phyloP scores from a whole-genome alignment of 179 eudicot species.

The Beta corolliflora region DNA sequence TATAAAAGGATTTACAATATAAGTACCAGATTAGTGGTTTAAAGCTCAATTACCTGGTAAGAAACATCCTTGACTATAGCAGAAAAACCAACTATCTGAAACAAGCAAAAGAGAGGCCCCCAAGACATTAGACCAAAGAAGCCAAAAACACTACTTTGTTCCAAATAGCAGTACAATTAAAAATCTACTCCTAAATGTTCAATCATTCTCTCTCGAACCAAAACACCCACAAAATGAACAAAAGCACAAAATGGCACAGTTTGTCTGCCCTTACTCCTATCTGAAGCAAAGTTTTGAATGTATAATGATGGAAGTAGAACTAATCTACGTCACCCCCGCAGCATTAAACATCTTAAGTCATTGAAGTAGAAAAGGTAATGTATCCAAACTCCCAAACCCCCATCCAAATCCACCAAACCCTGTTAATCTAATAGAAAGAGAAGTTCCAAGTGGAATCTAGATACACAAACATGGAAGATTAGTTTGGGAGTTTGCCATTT shows the following conservation, averaged over 20 bases:
- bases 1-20: background rate
- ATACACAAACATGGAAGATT: too few relatives aligned
- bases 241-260: background rate
- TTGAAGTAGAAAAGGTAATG: too few relatives aligned
- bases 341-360: background rate
- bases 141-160: background rate
- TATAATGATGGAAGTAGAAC: background rate
- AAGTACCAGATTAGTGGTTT: background rate
- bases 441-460: too few relatives aligned
- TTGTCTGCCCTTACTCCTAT: too few relatives aligned
- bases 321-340: background rate
- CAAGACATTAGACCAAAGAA: too few relatives aligned
- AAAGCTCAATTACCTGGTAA: conserved; percentile 11
- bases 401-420: too few relatives aligned
- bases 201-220: background rate
- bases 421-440: too few relatives aligned
- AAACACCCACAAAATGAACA: background rate
- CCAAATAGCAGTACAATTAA: too few relatives aligned
- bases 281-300: too few relatives aligned
- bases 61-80: conserved; percentile 16
- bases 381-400: too few relatives aligned
- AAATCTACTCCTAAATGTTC: background rate
- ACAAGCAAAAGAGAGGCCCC: background rate
- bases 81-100: background rate
- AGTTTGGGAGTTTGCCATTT: too few relatives aligned